Base-by-base conservation (phyloP, 345 rosid species). In the Rhizophora apiculata region DNA sequence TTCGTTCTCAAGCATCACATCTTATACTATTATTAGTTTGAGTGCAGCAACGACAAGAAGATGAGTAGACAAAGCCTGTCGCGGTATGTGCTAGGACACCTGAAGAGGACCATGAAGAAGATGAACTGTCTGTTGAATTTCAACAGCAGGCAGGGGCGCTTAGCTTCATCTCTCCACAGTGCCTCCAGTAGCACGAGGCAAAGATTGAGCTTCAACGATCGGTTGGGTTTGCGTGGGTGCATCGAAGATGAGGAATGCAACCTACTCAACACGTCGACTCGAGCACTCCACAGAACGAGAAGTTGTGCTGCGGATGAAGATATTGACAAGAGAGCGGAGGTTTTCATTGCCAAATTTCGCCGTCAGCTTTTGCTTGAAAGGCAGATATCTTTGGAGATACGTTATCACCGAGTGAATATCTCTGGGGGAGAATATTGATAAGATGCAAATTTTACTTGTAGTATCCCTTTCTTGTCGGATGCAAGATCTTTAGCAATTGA, bases 151-250 rank as follows among this genome's bases (percentile, higher is more conserved):
- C 61, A 59, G 55, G 72, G 85, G 83, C 75, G 73, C 51, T 20
- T 71, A 7, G 30, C 73, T 65, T 79, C 73, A 1, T 29, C 72
- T 39, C 37, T 69, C n/a, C 31, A 48, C 19, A 6, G 52, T 2
- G 30, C 43, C 4, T 61, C 74, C 2, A 1, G 16, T 4, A 26
- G 30, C 15, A 13, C 49, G 9, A 24, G 61, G 30, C 74, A 32
- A 19, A 58, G 70, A 32, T 29, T 65, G 74, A 79, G 81, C 81
- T 82, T 82, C 16, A 74, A 74, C 10, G 81, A 79, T 51, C 69
- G 75, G 21, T n/a, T 63, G 11, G 78, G 81, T 1, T 65, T 82
- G 71, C 78, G 64, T 1, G 51, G 64, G 3, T 77, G 72, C 60
- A 30, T 72, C n/a, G 68, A 63, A 31, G 83, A 75, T 46, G 67